Percentiles rank a stretch among this genome's conserved stretches.
These are phyloP conservation scores for Arthrobotrys iridis DNA, from an alignment of 2,329 filamentous ascomycete species.

Conservation along the genomic window DNA sequence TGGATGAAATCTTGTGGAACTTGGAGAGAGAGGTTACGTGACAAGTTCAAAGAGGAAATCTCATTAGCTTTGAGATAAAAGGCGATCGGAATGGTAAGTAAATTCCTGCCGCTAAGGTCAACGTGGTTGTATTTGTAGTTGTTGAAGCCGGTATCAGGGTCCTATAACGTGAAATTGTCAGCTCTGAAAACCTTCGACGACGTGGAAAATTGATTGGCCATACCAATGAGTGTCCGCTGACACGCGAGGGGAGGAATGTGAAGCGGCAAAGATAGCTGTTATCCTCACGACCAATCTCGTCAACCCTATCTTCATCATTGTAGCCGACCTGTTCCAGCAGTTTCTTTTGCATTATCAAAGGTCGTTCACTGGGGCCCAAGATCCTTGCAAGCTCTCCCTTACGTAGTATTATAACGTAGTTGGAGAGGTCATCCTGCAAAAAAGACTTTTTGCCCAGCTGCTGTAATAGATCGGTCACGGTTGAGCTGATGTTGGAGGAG, in stretches of 20 bases:
- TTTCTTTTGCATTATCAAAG: slow-evolving; percentile 88
- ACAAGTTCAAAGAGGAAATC: slow-evolving; percentile 94
- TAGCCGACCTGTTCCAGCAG: slow-evolving; percentile 93
- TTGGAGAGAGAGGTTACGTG: slow-evolving; percentile 88
- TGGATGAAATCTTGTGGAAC: slow-evolving; percentile 97
- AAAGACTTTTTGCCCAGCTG: slow-evolving; percentile 95
- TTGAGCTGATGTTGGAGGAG: slow-evolving; percentile 82
- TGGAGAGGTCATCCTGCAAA: slow-evolving; percentile 86
- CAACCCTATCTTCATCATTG: slow-evolving; percentile 82
- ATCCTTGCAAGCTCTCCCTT: slow-evolving; percentile 91
- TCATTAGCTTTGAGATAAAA: slow-evolving; percentile 91
- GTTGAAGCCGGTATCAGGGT: slow-evolving; percentile 80
- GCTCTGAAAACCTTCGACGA: slow-evolving; percentile 7
- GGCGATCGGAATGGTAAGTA: slow-evolving; percentile 93
- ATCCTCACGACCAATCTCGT: slow-evolving; percentile 94
- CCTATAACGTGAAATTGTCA: slow-evolving; percentile 70
- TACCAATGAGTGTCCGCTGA: slow-evolving; percentile 73
- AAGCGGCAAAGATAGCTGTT: slow-evolving; percentile 97
- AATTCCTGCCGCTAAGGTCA: slow-evolving; percentile 86
- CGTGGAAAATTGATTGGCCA: slow-evolving; percentile 1
- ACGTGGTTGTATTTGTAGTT: slow-evolving; percentile 93
- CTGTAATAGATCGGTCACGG: slow-evolving; percentile 85
- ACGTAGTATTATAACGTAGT: slow-evolving; percentile 93
- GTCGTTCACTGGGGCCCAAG: slow-evolving; percentile 79
- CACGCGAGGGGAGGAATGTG: slow-evolving; percentile 88